Evolutionary conservation across 345 rosid species (phyloP), one percentile per base, ranked within the genome.

Genomic region (Ceriops zippeliana): DNA sequence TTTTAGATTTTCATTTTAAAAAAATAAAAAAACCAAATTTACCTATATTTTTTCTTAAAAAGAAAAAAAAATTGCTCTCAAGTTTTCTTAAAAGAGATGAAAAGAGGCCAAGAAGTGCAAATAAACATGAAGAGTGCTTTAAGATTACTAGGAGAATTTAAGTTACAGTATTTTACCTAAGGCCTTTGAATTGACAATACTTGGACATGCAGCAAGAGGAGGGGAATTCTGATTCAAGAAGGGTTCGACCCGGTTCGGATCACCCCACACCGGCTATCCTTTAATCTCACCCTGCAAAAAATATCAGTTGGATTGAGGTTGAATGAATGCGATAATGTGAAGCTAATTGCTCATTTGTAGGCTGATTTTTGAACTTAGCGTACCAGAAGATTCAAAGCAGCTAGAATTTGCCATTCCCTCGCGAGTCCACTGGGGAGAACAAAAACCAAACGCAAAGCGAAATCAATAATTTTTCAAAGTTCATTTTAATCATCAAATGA

Each of bases 401-500:
- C 93, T 67, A 91, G 84, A 1, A 96, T 86, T 86, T 53, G 99
- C 99, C 96, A 95, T 95, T 78, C 99, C 98, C 83, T 93, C 97
- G 2, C 99, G 93, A 80, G 99, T 95, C 99, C 97, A 91, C 99
- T 95, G 46, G 46, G 46, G 15, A 70, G 71, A 78, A 38, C 42
- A 61, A 34, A 22, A 46, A 73, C 5, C 20, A 30, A 26, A 34
- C 20, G 31, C 61, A 64, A 63, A 10, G 15, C 46, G 2, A 38
- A 42, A 42, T 42, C 49, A 15, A 42, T 13, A 17, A 42, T 42
- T 42, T 13, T 38, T 3, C 9, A 5, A 15, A 34, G 28, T 52
- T 31, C 66, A n/a, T 35, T 42, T 2, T 11, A 38, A 17, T n/a
- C 11, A 17, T 73, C 47, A 17, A n/a, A 61, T 22, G 3, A 20